These are phyloP conservation scores for Calophaca sinica DNA, from an alignment of 306 rosid species.

Conservation along the genomic window DNA sequence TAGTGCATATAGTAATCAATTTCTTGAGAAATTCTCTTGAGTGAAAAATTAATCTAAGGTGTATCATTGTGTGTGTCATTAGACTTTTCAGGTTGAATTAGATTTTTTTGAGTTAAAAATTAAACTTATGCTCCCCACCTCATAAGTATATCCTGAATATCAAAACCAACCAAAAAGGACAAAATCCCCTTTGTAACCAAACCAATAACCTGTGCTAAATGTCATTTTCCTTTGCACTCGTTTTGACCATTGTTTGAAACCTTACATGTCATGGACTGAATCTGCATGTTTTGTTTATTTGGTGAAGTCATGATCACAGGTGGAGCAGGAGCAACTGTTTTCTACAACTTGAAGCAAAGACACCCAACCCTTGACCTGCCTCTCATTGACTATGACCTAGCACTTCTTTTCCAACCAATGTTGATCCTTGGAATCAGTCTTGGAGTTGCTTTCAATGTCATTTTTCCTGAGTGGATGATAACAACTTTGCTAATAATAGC, in stretches of 20 bases:
- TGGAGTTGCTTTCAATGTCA: constrained; percentile 77
- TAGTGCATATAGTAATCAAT: too few relatives aligned
- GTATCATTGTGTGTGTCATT: too few relatives aligned
- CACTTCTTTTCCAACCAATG: constrained; percentile 83
- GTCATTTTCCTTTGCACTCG: neutral
- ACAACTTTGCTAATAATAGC: constrained; percentile 63
- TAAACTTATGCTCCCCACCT: too few relatives aligned
- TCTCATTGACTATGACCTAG: constrained; percentile 74
- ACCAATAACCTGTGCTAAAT: neutral
- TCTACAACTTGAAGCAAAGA: constrained; percentile 66
- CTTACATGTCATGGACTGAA: neutral
- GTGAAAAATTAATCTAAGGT: too few relatives aligned
- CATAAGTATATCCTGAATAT: neutral
- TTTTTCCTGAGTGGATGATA: constrained; percentile 84
- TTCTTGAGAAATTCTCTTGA: too few relatives aligned
- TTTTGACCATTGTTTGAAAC: neutral
- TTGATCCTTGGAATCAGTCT: constrained; percentile 81
- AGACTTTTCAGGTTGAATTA: too few relatives aligned
- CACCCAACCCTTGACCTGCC: constrained; percentile 80
- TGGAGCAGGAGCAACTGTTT: constrained; percentile 78
- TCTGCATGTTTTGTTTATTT: constrained; percentile 23
- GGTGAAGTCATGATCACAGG: constrained; percentile 77
- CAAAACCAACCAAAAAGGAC: constrained; percentile 1
- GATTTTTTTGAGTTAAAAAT: too few relatives aligned
- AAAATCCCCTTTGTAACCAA: neutral